Evolutionary conservation across 2,329 filamentous ascomycete species (phyloP).

Genomic region (Ophiostoma triangulosporum): DNA sequence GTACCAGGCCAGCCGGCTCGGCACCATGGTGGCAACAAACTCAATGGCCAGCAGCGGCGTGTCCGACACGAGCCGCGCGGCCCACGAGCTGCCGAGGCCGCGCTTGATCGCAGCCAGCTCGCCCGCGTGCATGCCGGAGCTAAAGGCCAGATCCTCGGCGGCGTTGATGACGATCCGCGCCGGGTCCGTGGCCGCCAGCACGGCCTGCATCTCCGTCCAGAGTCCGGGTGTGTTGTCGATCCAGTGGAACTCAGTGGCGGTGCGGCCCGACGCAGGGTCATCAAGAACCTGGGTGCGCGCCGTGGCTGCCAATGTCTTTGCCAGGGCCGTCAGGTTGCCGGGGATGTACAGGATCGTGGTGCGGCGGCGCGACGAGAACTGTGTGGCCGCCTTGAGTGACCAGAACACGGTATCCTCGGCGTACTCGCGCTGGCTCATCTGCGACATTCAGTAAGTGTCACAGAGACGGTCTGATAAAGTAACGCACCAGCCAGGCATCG

Average conservation of each 20-base stretch:
- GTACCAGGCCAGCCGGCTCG: constrained; percentile 28
- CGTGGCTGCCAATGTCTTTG: not conserved
- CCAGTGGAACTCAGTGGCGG: constrained; percentile 25
- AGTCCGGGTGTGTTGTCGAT: constrained; percentile 33
- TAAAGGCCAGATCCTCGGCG: constrained; percentile 31
- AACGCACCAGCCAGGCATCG: constrained; percentile 33
- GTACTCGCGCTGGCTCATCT: constrained; percentile 38
- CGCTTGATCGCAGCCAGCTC: constrained; percentile 25
- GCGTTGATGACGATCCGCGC: constrained; percentile 30
- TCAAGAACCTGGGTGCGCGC: constrained; percentile 3
- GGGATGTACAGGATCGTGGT: constrained; percentile 37
- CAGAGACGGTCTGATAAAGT: not conserved
- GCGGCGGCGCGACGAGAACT: constrained; percentile 35
- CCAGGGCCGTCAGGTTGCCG: constrained; percentile 22
- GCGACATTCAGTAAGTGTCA: not conserved
- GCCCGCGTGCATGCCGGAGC: constrained; percentile 33
- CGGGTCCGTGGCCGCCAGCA: constrained; percentile 25
- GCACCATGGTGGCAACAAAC: constrained; percentile 31
- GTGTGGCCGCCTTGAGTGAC: constrained; percentile 31
- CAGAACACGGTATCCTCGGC: constrained; percentile 39
- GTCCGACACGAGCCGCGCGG: constrained; percentile 23
- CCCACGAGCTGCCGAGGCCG: constrained; percentile 27
- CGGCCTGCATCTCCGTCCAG: constrained; percentile 24
- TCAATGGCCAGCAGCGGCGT: constrained; percentile 32
- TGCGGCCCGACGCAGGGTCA: constrained; percentile 18